Conservation (phyloP, 257 asterid genomes). For the Primulina eburnea region DNA sequence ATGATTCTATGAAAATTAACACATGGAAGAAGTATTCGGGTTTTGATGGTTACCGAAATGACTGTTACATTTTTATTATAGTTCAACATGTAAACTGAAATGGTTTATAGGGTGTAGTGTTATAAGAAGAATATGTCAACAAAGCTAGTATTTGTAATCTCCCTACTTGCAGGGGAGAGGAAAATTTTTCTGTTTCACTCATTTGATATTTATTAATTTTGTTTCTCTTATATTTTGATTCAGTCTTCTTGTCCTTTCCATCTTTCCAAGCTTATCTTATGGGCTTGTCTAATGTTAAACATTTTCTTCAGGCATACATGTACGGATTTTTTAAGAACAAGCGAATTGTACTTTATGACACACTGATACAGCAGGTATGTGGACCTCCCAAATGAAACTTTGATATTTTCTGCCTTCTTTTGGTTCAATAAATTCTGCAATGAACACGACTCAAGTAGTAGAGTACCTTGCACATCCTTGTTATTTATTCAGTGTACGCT, state of each 20-base stretch:
- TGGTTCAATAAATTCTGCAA: conserved; percentile 9
- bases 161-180: conserved; percentile 16
- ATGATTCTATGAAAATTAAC: not conserved
- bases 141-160: conserved; percentile 6
- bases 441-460: too few relatives aligned
- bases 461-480: too few relatives aligned
- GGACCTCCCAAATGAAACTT: conserved; percentile 11
- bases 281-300: conserved; percentile 13
- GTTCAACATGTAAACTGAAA: conserved; percentile 3
- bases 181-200: conserved; percentile 7
- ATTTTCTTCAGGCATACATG: conserved; percentile 85
- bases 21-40: not conserved
- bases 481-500: too few relatives aligned
- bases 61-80: conserved; percentile 5
- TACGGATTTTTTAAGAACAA: conserved; percentile 95
- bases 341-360: conserved; percentile 93
- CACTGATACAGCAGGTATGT: conserved; percentile 92
- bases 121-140: not conserved
- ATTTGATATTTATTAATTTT: not conserved
- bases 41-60: conserved; percentile 14
- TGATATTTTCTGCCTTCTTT: conserved; percentile 11
- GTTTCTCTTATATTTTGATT: conserved; percentile 8
- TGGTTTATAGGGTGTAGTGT: conserved; percentile 1
- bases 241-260: conserved; percentile 14
- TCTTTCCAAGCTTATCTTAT: conserved; percentile 4